Conservation (phyloP, 2,329 filamentous ascomycete species). For the Thyridium curvatum region DNA sequence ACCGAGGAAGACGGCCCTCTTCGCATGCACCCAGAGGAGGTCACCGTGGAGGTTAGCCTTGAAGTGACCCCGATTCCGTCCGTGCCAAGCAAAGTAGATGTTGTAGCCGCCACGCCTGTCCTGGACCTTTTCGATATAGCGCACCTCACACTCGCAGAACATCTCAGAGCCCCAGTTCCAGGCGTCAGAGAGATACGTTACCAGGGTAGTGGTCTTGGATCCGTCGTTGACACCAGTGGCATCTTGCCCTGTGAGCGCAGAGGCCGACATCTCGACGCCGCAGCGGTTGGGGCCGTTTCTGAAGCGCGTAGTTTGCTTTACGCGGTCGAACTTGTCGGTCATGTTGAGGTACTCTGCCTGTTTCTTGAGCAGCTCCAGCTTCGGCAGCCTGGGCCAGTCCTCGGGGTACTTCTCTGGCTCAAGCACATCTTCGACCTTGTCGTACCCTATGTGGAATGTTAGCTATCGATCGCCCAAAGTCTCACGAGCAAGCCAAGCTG, state of each 20-base stretch:
- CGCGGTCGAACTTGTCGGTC: conserved; percentile 45
- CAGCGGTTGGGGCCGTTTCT: conserved; percentile 52
- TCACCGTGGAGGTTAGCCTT: conserved; percentile 47
- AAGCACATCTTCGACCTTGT: conserved; percentile 47
- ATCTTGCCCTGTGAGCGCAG: conserved; percentile 56
- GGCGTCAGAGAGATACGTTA: conserved; percentile 62
- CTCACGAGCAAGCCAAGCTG: background rate
- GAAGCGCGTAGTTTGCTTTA: conserved; percentile 59
- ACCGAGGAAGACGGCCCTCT: conserved; percentile 59
- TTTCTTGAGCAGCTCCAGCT: conserved; percentile 48
- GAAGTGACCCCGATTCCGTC: conserved; percentile 49
- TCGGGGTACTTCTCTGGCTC: conserved; percentile 53
- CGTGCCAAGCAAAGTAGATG: conserved; percentile 60
- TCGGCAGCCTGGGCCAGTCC: conserved; percentile 51
- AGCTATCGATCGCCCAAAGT: background rate
- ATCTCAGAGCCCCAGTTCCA: conserved; percentile 69
- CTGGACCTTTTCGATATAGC: conserved; percentile 49
- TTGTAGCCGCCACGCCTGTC: conserved; percentile 48
- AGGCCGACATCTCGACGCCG: conserved; percentile 58
- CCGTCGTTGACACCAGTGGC: conserved; percentile 60
- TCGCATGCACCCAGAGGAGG: conserved; percentile 62
- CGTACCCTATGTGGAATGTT: conserved; percentile 40
- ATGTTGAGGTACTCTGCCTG: conserved; percentile 49
- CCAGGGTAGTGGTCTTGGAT: conserved; percentile 58
- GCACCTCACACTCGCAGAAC: conserved; percentile 63